Percentiles rank a stretch among this genome's conserved stretches.
These are phyloP conservation scores for Radiomyces spectabilis DNA, from an alignment of 192 early-diverging fungal genomes.

Conservation along the genomic window DNA sequence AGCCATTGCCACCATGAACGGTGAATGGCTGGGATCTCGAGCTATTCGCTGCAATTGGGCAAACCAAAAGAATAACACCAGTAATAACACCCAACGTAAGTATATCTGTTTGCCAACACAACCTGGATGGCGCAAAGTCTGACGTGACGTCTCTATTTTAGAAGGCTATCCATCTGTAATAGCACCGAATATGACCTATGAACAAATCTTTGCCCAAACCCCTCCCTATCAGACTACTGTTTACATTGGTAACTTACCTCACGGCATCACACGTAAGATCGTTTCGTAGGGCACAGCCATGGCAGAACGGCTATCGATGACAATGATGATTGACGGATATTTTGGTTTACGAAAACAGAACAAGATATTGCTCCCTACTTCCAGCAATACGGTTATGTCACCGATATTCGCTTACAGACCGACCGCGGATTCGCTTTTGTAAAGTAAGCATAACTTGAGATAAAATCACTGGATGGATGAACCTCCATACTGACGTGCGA, in stretches of 20 bases:
- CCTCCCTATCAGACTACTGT: constrained; percentile 82
- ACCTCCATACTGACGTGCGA: too few species aligned
- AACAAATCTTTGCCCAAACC: constrained; percentile 66
- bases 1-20: constrained; percentile 81
- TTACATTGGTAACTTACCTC: constrained; percentile 81
- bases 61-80: constrained; percentile 82
- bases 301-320: too few species aligned
- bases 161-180: too few species aligned
- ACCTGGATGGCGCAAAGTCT: too few species aligned
- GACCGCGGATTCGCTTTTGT: constrained; percentile 84
- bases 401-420: constrained; percentile 74
- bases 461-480: too few species aligned
- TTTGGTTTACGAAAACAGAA: constrained; percentile 24
- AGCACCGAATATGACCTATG: too few species aligned
- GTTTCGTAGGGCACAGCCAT: too few species aligned
- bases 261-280: constrained; percentile 41
- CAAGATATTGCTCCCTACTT: constrained; percentile 69
- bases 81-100: too few species aligned
- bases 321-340: too few species aligned
- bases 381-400: constrained; percentile 68
- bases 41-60: constrained; percentile 91
- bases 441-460: too few species aligned
- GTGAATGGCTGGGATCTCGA: constrained; percentile 77
- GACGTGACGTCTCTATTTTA: too few species aligned
- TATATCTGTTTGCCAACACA: too few species aligned